A percentile compares a stretch with the other conserved stretches of the same genome.
phyloP scores from a whole-genome alignment of 2,329 filamentous ascomycete genomes.

The Metarhizium sp. region DNA sequence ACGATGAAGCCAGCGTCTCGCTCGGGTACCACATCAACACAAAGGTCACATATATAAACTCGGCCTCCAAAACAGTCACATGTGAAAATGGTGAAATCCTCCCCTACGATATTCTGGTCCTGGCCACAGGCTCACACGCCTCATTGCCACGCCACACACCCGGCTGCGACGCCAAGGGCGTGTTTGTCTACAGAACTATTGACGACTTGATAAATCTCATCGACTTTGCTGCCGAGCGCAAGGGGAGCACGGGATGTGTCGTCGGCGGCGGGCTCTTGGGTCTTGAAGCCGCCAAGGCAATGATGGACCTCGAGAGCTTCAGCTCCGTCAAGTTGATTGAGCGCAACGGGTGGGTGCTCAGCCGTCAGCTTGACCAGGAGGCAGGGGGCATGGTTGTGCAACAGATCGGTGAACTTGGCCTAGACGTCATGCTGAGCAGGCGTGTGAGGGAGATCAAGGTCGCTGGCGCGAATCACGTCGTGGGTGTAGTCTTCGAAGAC shows the following conservation, averaged over 20 bases:
- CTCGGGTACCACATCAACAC: constrained; percentile 70
- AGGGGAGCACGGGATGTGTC: constrained; percentile 62
- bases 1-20: constrained; percentile 56
- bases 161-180: constrained; percentile 68
- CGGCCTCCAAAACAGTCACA: constrained; percentile 54
- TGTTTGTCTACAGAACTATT: constrained; percentile 86
- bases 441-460: constrained; percentile 64
- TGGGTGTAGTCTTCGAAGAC: constrained; percentile 71
- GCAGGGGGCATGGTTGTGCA: constrained; percentile 75
- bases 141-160: constrained; percentile 63
- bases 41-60: constrained; percentile 54
- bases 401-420: constrained; percentile 66
- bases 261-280: constrained; percentile 80
- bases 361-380: constrained; percentile 72
- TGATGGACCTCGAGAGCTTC: constrained; percentile 76
- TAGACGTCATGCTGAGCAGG: constrained; percentile 73
- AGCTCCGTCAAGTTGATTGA: constrained; percentile 70
- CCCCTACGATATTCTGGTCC: constrained; percentile 69
- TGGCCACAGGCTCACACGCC: constrained; percentile 82
- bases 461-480: constrained; percentile 57
- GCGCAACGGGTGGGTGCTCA: constrained; percentile 73
- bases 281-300: constrained; percentile 82
- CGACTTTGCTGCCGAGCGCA: constrained; percentile 55
- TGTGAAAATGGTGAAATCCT: constrained; percentile 63
- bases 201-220: constrained; percentile 73